Percentiles rank a stretch among this genome's conserved stretches.
Conservation (phyloP, 1,139 yeast species). For the Arxiozyma heterogenica region DNA sequence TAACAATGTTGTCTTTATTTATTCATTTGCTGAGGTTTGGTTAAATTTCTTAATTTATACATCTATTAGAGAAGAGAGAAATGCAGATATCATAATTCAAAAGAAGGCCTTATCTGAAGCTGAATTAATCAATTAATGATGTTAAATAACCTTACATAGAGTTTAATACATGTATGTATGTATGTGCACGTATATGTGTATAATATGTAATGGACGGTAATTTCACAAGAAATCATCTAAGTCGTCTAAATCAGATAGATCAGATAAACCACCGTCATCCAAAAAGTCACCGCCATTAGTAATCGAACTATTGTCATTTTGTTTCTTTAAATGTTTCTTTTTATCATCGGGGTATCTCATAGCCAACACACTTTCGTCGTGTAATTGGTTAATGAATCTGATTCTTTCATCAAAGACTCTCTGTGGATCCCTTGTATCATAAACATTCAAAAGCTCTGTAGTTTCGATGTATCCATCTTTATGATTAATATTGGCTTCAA, state of each 20-base stretch:
- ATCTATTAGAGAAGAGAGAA: constrained; percentile 53
- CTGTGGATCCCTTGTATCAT: constrained; percentile 84
- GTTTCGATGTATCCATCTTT: constrained; percentile 89
- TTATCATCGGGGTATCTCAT: constrained; percentile 72
- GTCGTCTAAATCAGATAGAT: constrained; percentile 29
- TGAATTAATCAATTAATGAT: neutral
- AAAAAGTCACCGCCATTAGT: constrained; percentile 18
- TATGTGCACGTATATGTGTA: neutral
- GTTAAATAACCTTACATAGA: neutral
- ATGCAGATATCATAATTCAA: constrained; percentile 22
- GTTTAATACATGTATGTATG: neutral
- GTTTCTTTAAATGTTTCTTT: constrained; percentile 12
- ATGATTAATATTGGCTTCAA: constrained; percentile 90
- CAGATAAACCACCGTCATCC: constrained; percentile 30
- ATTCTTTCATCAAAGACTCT: constrained; percentile 86
- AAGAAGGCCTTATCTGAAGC: constrained; percentile 14
- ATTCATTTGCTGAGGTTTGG: constrained; percentile 64
- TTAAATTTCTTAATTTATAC: constrained; percentile 54
- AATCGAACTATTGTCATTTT: constrained; percentile 16
- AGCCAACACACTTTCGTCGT: constrained; percentile 87
- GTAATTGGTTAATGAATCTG: constrained; percentile 79
- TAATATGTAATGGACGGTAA: neutral
- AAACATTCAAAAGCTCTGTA: constrained; percentile 75
- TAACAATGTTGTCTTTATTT: constrained; percentile 54
- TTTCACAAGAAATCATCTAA: constrained; percentile 17